Conservation (phyloP, 805 yeast species). For the Priceomyces fermenticarens region DNA sequence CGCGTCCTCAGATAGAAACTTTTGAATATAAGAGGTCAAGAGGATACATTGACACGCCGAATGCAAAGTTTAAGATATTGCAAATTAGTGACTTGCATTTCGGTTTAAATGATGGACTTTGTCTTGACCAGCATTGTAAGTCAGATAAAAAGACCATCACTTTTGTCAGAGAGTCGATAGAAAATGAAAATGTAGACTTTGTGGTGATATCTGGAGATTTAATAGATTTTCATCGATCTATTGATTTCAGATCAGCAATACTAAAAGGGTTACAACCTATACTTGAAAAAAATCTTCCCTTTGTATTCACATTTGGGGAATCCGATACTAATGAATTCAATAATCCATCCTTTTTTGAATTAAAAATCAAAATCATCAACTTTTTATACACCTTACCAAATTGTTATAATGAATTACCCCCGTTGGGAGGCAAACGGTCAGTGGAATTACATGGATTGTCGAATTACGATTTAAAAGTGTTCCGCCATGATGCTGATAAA, state of each 20-base stretch:
- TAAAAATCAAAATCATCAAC: conserved; percentile 16
- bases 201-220: conserved; percentile 42
- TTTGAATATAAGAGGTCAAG: conserved; percentile 14
- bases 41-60: conserved; percentile 12
- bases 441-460: conserved; percentile 31
- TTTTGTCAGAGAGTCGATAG: conserved; percentile 25
- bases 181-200: conserved; percentile 28
- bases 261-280: conserved; percentile 33
- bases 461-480: conserved; percentile 31
- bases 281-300: conserved; percentile 26
- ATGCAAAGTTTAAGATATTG: conserved; percentile 27
- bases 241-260: conserved; percentile 27
- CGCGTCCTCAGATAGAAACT: conserved; percentile 3
- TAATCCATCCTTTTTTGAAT: conserved; percentile 1
- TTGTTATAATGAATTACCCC: conserved; percentile 26
- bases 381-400: conserved; percentile 34
- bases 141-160: conserved; percentile 27
- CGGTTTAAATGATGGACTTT: conserved; percentile 26
- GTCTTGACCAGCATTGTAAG: conserved; percentile 17
- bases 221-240: conserved; percentile 23
- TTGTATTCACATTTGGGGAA: conserved; percentile 39
- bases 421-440: conserved; percentile 5
- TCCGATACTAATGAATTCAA: conserved; percentile 18
- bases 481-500: conserved; percentile 6
- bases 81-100: conserved; percentile 41